These are phyloP conservation scores for Cyberlindnera americana DNA, from an alignment of 805 yeast species.

Conservation along the genomic window DNA sequence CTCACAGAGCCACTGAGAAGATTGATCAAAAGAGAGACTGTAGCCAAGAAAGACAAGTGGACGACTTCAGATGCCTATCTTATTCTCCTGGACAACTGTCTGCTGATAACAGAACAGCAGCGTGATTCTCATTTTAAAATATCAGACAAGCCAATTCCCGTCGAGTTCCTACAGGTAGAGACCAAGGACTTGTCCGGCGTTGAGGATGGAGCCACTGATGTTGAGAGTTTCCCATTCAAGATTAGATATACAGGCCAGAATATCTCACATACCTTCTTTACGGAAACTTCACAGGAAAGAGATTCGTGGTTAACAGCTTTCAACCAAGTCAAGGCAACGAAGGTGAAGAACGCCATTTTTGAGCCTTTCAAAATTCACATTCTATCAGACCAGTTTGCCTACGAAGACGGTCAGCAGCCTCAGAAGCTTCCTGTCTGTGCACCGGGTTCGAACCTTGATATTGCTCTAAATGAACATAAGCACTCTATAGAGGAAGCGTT, in stretches of 20 bases:
- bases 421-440: constrained; percentile 51
- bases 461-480: constrained; percentile 36
- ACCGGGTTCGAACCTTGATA: constrained; percentile 48
- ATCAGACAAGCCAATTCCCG: constrained; percentile 56
- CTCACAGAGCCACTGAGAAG: constrained; percentile 52
- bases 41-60: constrained; percentile 59
- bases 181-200: constrained; percentile 31
- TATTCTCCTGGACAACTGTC: constrained; percentile 66
- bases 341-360: constrained; percentile 35
- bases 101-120: constrained; percentile 59
- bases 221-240: constrained; percentile 39
- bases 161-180: constrained; percentile 54
- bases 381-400: constrained; percentile 61
- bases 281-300: constrained; percentile 47
- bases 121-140: constrained; percentile 41
- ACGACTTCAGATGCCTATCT: constrained; percentile 49
- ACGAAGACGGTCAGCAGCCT: constrained; percentile 50
- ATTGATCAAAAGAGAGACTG: constrained; percentile 54
- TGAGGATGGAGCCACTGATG: constrained; percentile 9
- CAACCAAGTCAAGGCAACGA: constrained; percentile 42
- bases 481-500: constrained; percentile 20
- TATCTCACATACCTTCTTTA: constrained; percentile 48
- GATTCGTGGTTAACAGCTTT: constrained; percentile 55
- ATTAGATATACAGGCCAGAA: constrained; percentile 56
- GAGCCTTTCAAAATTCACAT: constrained; percentile 55